Percentiles rank a stretch among this genome's conserved stretches.
phyloP scores from a whole-genome alignment of 2,329 filamentous ascomycete species.

The Acephala macrosclerotiorum region DNA sequence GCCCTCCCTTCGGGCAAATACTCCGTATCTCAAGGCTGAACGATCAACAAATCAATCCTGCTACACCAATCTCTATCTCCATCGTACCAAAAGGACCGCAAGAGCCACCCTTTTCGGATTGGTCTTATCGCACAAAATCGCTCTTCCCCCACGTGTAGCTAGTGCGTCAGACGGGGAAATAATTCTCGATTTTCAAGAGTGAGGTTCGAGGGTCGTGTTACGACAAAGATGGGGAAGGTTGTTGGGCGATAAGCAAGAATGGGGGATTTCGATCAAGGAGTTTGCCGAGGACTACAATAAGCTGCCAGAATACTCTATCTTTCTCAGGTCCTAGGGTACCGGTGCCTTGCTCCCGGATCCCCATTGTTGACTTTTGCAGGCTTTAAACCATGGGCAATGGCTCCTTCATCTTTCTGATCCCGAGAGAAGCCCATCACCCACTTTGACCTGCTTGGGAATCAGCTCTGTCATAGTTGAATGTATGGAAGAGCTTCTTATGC shows the following conservation, averaged over 20 bases:
- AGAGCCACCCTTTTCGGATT: neutral
- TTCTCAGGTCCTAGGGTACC: neutral
- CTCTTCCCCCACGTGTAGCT: neutral
- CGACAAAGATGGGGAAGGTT: neutral
- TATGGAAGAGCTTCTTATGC: neutral
- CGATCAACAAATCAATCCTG: neutral
- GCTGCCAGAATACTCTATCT: neutral
- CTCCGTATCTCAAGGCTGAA: neutral
- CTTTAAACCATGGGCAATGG: neutral
- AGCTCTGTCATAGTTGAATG: neutral
- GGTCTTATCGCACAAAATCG: neutral
- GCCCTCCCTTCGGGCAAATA: neutral
- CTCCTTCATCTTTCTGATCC: neutral
- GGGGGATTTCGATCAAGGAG: neutral
- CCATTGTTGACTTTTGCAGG: too few species aligned
- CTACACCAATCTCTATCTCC: neutral
- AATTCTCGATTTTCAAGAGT: neutral
- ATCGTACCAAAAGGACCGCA: neutral
- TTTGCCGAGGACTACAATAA: neutral
- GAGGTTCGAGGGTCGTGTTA: neutral
- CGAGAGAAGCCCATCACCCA: neutral
- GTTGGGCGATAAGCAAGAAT: slow-evolving; percentile 5
- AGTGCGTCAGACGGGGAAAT: neutral
- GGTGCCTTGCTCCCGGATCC: neutral
- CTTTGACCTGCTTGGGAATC: neutral